Percentiles rank a stretch among this genome's conserved stretches.
Evolutionary conservation across 331 rosid genomes (phyloP).

Genomic region (Malus hybrid): DNA sequence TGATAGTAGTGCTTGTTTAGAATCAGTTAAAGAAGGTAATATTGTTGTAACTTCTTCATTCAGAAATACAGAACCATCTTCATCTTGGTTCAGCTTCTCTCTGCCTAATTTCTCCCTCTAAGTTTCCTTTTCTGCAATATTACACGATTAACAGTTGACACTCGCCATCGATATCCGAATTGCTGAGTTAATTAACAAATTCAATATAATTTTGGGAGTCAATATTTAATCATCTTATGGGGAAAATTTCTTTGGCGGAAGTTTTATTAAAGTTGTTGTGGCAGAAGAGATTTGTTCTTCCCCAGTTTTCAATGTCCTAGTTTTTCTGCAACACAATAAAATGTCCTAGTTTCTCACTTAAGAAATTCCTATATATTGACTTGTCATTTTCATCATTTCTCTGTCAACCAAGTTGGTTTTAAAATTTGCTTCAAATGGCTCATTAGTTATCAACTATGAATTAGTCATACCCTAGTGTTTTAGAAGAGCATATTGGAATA

Average conservation of each 20-base stretch:
- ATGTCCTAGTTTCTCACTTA: no score
- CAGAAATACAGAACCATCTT: no score
- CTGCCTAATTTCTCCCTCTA: no score
- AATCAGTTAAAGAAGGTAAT: no score
- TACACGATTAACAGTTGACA: neutral
- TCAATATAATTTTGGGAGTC: neutral
- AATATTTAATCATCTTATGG: neutral
- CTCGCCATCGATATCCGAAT: conserved; percentile 7
- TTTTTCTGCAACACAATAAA: no score
- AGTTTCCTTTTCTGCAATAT: no score
- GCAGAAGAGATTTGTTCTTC: neutral
- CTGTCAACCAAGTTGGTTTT: neutral
- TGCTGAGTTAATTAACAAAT: neutral
- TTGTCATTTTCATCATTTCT: neutral
- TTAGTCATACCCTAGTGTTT: neutral
- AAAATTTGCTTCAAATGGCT: neutral
- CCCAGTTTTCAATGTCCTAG: neutral
- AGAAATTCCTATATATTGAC: no score
- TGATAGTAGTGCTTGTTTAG: no score
- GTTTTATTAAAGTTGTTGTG: neutral
- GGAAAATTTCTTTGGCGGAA: neutral
- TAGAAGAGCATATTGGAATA: neutral
- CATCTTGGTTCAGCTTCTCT: no score
- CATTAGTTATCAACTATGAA: neutral
- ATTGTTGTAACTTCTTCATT: no score